Evolutionary conservation across 2,329 filamentous ascomycete genomes (phyloP), one percentile per base, ranked within the genome.

Genomic region (Penicillium sp.): DNA sequence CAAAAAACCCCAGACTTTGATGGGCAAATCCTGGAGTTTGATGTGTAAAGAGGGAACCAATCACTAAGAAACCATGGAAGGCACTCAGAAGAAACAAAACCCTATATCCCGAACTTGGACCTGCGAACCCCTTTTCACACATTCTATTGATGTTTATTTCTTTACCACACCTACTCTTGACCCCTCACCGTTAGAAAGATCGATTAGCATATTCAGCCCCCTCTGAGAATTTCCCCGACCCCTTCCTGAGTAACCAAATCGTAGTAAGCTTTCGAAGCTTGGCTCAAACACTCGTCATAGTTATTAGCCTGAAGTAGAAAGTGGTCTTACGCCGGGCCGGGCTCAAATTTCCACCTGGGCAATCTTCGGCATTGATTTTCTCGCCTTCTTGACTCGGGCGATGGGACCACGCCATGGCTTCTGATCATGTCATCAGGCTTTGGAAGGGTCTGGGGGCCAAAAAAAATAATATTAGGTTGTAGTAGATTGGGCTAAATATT

Each of bases 401-500:
- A 4, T 19, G 34, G 33, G 33, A 34, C 14, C n/a, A 34, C 34
- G 16, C 18, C 34, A 21, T 37, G 16, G 14, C 18, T 37, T 21
- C 24, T 28, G 24, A 5, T 28, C 5, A 28, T 28, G 24, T 10
- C 24, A 28, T 10, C 24, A 10, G 10, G 24, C 54, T 87, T 37
- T 83, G 87, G 56, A 78, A 83, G 24, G 24, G 5, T 10, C 24
- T 28, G 10, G 24, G 10, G 24, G 5, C 5, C 24, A 5, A 28
- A 28, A 10, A 5, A 5, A 28, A 28, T 10, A 28, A 28, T 28
- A 10, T 10, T 5, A 5, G 24, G 5, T 28, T 28, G 10, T 5
- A 28, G 5, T 5, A 28, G 24, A 28, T 28, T n/a, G n/a, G n/a
- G n/a, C n/a, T n/a, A n/a, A n/a, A n/a, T n/a, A n/a, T n/a, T n/a